Conservation (phyloP, 139 green algal genomes). For the Chlamydomonas schloesseri region DNA sequence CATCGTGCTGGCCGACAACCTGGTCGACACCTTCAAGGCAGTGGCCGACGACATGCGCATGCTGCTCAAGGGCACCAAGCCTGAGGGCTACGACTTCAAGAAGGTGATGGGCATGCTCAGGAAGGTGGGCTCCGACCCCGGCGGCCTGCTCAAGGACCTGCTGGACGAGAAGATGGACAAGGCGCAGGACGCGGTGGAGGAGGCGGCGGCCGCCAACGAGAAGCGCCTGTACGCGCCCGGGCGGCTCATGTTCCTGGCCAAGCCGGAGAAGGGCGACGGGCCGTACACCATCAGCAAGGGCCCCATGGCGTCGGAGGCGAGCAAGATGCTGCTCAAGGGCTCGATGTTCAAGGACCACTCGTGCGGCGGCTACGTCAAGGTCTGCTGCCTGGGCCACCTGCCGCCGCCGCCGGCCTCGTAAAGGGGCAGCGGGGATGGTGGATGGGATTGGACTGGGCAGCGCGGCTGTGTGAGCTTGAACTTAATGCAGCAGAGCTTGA, state of each 20-base stretch:
- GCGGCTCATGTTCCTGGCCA: neutral
- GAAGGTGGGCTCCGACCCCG: neutral
- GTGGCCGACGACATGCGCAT: neutral
- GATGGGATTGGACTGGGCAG: too few species aligned
- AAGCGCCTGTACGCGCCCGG: conserved; percentile 13
- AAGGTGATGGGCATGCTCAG: neutral
- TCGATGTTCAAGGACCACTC: neutral
- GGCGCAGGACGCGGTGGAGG: neutral
- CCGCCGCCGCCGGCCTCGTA: too few species aligned
- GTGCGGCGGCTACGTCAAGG: neutral
- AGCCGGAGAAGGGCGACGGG: neutral
- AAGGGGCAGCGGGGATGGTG: too few species aligned
- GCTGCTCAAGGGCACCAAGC: neutral
- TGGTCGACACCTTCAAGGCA: neutral
- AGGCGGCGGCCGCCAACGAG: neutral
- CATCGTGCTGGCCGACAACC: neutral
- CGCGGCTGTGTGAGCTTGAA: too few species aligned
- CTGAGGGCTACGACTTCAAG: neutral
- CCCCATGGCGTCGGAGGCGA: neutral
- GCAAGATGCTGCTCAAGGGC: neutral
- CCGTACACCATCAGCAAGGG: neutral
- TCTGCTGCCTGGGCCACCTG: neutral
- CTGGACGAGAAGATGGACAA: conserved; percentile 1
- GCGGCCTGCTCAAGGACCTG: neutral
- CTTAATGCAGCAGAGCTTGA: too few species aligned